These are phyloP conservation scores for Acacia melanoxylon DNA, from an alignment of 306 rosid genomes.

Conservation along the genomic window DNA sequence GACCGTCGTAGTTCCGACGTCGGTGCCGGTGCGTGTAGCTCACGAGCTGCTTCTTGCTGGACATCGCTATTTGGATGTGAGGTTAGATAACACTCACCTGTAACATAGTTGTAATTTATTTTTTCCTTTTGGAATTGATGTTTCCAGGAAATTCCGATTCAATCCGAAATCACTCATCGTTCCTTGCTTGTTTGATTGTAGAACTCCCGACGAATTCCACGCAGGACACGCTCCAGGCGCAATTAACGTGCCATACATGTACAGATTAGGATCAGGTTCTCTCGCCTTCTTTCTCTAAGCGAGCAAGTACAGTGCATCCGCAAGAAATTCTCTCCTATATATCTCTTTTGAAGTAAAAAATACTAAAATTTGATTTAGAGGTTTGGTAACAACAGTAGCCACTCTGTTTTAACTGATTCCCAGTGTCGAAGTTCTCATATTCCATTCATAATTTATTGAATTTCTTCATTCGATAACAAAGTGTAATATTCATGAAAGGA, in stretches of 20 bases:
- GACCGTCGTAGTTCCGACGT: conserved; percentile 59
- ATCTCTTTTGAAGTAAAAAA: not conserved
- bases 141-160: not conserved
- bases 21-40: conserved; percentile 89
- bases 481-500: not conserved
- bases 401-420: not conserved
- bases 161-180: not conserved
- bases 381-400: not conserved
- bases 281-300: not conserved
- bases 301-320: not conserved
- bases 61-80: conserved; percentile 85
- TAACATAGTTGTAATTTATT: not conserved
- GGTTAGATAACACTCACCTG: conserved; percentile 34
- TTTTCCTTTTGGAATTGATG: not conserved
- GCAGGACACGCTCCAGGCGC: conserved; percentile 76
- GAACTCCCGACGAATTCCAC: conserved; percentile 78
- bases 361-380: not conserved
- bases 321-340: not conserved
- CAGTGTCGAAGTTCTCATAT: not conserved
- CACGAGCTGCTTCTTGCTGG: conserved; percentile 91
- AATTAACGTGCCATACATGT: conserved; percentile 76
- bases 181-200: conserved; percentile 16
- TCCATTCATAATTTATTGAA: not conserved
- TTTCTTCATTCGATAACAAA: not conserved
- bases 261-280: conserved; percentile 78